Evolutionary conservation across 1,284 basidiomycete genomes (phyloP), one percentile per base, ranked within the genome.

Genomic region (Porogramme epimiltina): DNA sequence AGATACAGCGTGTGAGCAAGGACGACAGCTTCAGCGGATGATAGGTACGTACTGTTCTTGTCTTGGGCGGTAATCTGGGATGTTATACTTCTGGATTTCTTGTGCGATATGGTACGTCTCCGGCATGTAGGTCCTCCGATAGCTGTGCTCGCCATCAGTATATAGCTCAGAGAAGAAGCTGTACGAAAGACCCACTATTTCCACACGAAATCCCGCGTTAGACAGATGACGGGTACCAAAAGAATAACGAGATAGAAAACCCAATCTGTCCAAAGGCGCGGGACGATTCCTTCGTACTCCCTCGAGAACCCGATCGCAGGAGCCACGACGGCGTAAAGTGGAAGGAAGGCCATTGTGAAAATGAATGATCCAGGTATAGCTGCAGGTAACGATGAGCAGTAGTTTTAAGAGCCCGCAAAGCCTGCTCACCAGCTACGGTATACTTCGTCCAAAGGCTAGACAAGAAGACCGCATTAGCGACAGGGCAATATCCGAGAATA

Each of bases 371-470:
- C 97, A 0, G 96, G 97, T 47, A 98, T 98, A 4, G 95, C 93
- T 84, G 46, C 38, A 39, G 19, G 58, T 19, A 23, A 41, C 54
- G 26, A 58, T 31, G 24, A 42, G 63, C 19, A 62, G 45, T n/a
- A 13, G 28, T 13, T 6, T 8, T 31, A 31, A 8, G 28, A 9
- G 40, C 10, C 13, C 57, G 13, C n/a, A 19, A 16, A 18, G 33
- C 16, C 19, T 5, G 2, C 75, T 51, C 64, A 87, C 87, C 89
- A 42, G 93, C 92, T 36, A 95, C 90, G 3, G 95, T 98, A 69
- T 98, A 99, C 69, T 99, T 98, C 2, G 96, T 98, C 97, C 96
- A 99, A n/a, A 99, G 72, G 62, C 94, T 97, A 28, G 31, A 23
- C 33, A 26, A 41, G 20, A 25, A 48, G 18, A 15, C 31, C 59